Conservation (phyloP, 1,284 basidiomycete genomes). For the Ustilago xerochloae region DNA sequence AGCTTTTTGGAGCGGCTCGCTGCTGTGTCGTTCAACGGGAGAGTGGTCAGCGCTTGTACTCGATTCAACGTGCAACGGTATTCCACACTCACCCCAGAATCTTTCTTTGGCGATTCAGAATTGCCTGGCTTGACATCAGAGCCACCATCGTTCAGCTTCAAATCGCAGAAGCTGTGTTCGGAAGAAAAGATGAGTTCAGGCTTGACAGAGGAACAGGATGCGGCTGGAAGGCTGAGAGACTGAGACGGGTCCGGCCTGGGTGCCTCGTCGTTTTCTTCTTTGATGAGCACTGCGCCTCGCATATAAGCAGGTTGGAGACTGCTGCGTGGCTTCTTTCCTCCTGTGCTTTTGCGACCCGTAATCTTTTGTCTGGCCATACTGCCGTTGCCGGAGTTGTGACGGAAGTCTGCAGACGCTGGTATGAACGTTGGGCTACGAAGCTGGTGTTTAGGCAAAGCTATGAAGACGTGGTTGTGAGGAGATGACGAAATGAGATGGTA, state of each 20-base stretch:
- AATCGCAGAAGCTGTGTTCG: not conserved
- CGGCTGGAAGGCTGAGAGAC: not conserved
- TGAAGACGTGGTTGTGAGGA: not conserved
- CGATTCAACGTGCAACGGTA: too few relatives aligned
- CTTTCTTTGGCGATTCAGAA: not conserved
- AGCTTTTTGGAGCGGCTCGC: slow-evolving; percentile 7
- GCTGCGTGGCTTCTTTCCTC: slow-evolving; percentile 1
- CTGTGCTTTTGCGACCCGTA: slow-evolving; percentile 1
- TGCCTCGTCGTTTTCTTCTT: not conserved
- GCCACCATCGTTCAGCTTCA: not conserved
- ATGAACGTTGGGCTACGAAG: not conserved
- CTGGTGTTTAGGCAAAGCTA: not conserved
- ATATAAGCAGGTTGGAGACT: not conserved
- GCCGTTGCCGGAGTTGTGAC: not conserved
- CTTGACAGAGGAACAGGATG: not conserved
- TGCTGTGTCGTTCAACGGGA: not conserved
- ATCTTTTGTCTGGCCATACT: slow-evolving; percentile 1
- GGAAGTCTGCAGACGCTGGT: not conserved
- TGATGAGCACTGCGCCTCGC: not conserved
- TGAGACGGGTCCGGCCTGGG: not conserved
- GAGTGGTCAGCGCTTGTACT: too few relatives aligned
- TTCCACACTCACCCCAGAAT: not conserved
- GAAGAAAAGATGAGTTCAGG: not conserved
- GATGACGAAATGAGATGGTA: not conserved
- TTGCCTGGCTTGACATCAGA: not conserved